Evolutionary conservation across 2,329 filamentous ascomycete species (phyloP), one percentile per base, ranked within the genome.

Genomic region (Botrytis squamosa): DNA sequence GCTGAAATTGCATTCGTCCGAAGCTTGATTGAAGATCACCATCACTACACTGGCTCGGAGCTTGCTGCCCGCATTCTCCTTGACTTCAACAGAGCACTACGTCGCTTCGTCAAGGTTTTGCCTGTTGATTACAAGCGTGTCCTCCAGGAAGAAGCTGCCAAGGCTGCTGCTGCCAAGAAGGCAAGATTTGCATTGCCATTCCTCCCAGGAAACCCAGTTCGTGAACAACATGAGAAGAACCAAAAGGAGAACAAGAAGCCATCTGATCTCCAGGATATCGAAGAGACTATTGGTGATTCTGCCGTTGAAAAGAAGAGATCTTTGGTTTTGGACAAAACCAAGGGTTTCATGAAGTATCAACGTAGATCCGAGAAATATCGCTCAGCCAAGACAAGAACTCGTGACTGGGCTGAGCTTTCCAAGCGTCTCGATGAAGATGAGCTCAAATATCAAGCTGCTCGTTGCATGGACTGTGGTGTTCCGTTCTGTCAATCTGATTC

Each of bases 381-480:
- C 77, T 91, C 90, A 80, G 89, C 92, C 8, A 92, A 93, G 83
- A 94, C 93, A 60, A 89, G 95, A 79, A 94, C 91, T 76, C 94
- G 95, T 82, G 95, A 98, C 81, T 98, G 95, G 95, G 92, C 92
- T 59, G 95, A 98, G 84, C 88, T 98, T 65, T 96, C 92, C 74
- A 90, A 90, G 80, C 92, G 95, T 74, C 88, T 98, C 67, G 94
- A 93, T 77, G 94, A 97, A 83, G 95, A 98, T 78, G 94, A 97
- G 85, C 90, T 98, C 77, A 98, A 98, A 86, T 98, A 97, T 81
- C 95, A 98, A 84, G 92, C 94, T 65, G 95, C 95, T 75, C 93
- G 95, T 77, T 98, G 95, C 86, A 98, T 98, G 95, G 95, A 98
- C 85, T 98, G 95, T 75, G 95, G 95, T 89, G 95, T 98, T 75